Evolutionary conservation across 2,329 filamentous ascomycete genomes (phyloP), one percentile per base, ranked within the genome.

Genomic region (Neofusicoccum umdonicola): DNA sequence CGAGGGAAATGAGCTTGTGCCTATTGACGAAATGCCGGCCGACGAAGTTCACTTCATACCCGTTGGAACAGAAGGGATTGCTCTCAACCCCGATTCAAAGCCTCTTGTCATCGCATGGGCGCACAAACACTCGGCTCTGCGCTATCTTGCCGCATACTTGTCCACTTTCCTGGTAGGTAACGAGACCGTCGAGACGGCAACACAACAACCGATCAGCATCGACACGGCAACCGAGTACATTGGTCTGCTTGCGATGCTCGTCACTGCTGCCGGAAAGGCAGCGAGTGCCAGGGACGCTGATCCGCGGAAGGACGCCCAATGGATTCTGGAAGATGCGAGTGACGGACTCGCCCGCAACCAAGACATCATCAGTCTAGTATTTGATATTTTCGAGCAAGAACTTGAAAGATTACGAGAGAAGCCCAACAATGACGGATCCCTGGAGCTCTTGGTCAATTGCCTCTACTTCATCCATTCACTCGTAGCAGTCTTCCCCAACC

Each of bases 311-410:
- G 74, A 77, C 39, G 79, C 79, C 19, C 79, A 79, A 62, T 75
- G 74, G 35, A 76, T 86, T 44, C 70, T 87, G 34, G 81, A 81
- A 64, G 77, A 82, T 68, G 75, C 83, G 13, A 83, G 82, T 66
- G 80, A 82, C 68, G 79, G 81, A 9, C 70, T 85, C 5, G 78
- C 79, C 27, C 81, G 85, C 41, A 88, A 85, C 62, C 78, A 80
- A 64, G 94, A 97, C 74, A 89, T 98, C 61, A 85, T 96, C 61
- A 87, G 87, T 11, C 86, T 97, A 47, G 81, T 98, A 34, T 90
- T 93, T 69, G 90, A 96, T 67, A 91, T 94, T 1, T 89, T 98
- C 69, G 95, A 98, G 70, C 82, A 87, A 69, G 86, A 86, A 67
- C 74, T 87, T 2, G 77, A 84, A 50, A 76, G 76, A 13, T 77